Evolutionary conservation across 2,329 filamentous ascomycete species (phyloP).

Genomic region (Gliomastix tumulicola): DNA sequence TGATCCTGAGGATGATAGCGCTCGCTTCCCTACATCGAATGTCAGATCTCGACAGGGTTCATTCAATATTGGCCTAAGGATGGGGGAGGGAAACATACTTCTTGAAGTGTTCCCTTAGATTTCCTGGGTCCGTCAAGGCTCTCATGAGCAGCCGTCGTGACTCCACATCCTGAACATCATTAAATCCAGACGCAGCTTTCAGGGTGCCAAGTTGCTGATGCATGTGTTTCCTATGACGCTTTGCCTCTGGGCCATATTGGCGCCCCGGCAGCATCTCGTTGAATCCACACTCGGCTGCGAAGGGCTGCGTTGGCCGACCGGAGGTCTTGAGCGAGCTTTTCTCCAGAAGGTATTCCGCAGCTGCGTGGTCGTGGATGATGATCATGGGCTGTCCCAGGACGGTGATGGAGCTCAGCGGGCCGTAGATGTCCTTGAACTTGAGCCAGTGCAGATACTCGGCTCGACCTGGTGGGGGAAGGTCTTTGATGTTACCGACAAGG

Average conservation of each 20-base stretch:
- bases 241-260: slow-evolving; percentile 9
- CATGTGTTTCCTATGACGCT: slow-evolving; percentile 16
- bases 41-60: no score
- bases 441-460: slow-evolving; percentile 25
- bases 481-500: slow-evolving; percentile 36
- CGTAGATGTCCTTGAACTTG: slow-evolving; percentile 22
- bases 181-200: slow-evolving; percentile 7
- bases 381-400: slow-evolving; percentile 23
- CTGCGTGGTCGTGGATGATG: slow-evolving; percentile 27
- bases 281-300: slow-evolving; percentile 14
- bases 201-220: slow-evolving; percentile 19
- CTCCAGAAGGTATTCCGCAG: slow-evolving; percentile 24
- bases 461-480: slow-evolving; percentile 26
- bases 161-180: slow-evolving; percentile 16
- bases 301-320: slow-evolving; percentile 4
- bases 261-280: slow-evolving; percentile 7
- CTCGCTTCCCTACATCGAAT: slow-evolving; percentile 9
- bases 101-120: slow-evolving; percentile 14
- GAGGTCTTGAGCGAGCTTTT: slow-evolving; percentile 12
- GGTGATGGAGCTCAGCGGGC: slow-evolving; percentile 15
- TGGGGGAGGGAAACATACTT: slow-evolving; percentile 17
- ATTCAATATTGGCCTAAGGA: no score
- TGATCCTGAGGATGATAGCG: slow-evolving; percentile 10
- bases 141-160: slow-evolving; percentile 14
- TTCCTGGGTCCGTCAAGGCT: slow-evolving; percentile 10